These are phyloP conservation scores for Hyaloperonospora brassicae DNA, from an alignment of 352 stramenopile genomes.

Conservation along the genomic window DNA sequence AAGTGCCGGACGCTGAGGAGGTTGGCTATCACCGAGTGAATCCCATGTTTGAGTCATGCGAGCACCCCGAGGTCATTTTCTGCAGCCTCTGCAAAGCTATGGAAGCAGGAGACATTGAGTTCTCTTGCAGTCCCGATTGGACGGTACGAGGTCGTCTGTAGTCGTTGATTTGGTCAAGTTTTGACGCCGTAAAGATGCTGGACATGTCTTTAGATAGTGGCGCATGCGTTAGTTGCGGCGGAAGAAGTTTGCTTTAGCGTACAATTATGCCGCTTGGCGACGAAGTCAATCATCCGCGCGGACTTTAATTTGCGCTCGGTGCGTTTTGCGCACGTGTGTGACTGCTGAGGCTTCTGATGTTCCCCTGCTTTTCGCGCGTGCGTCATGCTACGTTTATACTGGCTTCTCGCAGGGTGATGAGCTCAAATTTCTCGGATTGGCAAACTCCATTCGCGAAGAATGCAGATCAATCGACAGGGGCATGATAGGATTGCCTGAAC, in stretches of 20 bases:
- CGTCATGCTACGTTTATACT: conserved; percentile 15
- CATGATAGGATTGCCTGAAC: conserved; percentile 46
- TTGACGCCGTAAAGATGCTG: conserved; percentile 2
- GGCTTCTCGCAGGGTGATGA: conserved; percentile 43
- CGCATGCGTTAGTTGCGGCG: conserved; percentile 48
- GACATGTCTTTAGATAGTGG: conserved; percentile 45
- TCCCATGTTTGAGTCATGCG: conserved; percentile 64
- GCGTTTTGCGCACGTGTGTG: conserved; percentile 8
- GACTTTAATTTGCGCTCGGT: conserved; percentile 68
- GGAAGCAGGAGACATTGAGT: conserved; percentile 38
- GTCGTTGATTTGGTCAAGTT: not conserved
- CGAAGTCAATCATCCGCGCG: conserved; percentile 45
- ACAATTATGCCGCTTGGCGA: conserved; percentile 43
- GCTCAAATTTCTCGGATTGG: conserved; percentile 56
- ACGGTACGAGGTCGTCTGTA: conserved; percentile 32
- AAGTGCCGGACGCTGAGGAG: conserved; percentile 42
- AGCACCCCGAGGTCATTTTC: conserved; percentile 38
- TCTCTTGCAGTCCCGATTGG: conserved; percentile 45
- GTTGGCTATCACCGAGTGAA: conserved; percentile 59
- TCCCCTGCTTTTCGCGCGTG: not conserved
- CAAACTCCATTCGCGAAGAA: conserved; percentile 51
- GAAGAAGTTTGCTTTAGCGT: conserved; percentile 64
- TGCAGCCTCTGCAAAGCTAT: conserved; percentile 41
- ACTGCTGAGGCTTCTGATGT: not conserved
- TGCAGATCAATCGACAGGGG: conserved; percentile 58